Evolutionary conservation across 371 early-diverging fungal genomes (phyloP).

Genomic region (Mucor racemosus): DNA sequence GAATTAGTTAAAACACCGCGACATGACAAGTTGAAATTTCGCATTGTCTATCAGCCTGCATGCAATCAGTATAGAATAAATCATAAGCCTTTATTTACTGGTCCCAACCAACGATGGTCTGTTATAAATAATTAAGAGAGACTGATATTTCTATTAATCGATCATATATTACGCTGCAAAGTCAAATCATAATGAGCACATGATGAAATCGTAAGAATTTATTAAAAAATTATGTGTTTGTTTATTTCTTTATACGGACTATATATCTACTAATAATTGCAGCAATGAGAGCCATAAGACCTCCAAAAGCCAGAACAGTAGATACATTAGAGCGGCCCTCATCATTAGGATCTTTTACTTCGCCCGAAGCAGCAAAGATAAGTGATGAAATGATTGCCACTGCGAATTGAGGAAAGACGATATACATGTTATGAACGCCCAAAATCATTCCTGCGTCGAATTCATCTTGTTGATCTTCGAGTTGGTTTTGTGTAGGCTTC

Average conservation of each 20-base stretch:
- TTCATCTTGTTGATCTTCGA: slow-evolving; percentile 27
- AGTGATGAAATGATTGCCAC: slow-evolving; percentile 56
- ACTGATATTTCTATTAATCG: too few species aligned
- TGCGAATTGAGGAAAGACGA: slow-evolving; percentile 78
- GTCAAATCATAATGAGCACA: too few species aligned
- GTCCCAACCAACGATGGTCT: too few species aligned
- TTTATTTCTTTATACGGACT: slow-evolving; percentile 27
- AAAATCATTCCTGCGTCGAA: slow-evolving; percentile 68
- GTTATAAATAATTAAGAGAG: too few species aligned
- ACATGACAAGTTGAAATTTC: too few species aligned
- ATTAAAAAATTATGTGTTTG: not conserved
- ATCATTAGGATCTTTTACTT: not conserved
- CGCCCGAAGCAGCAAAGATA: slow-evolving; percentile 47
- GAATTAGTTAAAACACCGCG: too few species aligned
- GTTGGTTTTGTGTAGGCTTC: not conserved
- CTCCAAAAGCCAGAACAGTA: slow-evolving; percentile 60
- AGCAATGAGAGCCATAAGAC: slow-evolving; percentile 59
- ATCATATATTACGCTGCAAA: too few species aligned
- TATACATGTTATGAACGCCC: slow-evolving; percentile 82
- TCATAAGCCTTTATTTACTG: too few species aligned
- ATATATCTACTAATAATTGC: slow-evolving; percentile 45
- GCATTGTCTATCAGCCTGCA: too few species aligned
- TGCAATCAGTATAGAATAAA: too few species aligned
- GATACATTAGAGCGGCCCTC: slow-evolving; percentile 40
- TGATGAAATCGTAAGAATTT: not conserved